phyloP scores from a whole-genome alignment of 2,329 filamentous ascomycete species.

The Alternaria sp. region DNA sequence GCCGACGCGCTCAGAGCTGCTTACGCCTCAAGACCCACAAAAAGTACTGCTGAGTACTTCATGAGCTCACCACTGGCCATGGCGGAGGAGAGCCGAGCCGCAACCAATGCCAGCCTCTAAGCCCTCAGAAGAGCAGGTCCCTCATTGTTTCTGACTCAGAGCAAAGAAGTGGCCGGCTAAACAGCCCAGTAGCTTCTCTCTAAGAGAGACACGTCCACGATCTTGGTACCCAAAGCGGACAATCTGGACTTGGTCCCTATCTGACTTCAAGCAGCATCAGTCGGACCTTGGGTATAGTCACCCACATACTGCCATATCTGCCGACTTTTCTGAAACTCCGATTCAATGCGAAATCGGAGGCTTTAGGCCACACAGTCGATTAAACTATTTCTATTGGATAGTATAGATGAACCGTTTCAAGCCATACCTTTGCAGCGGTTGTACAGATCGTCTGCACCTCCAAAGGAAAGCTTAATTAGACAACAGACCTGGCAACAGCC shows the following conservation, averaged over 20 bases:
- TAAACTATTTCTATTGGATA: background rate
- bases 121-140: background rate
- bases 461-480: background rate
- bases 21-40: slow-evolving; percentile 2
- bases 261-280: background rate
- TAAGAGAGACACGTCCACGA: background rate
- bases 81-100: slow-evolving; percentile 1
- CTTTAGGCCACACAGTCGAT: background rate
- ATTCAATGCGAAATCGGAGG: background rate
- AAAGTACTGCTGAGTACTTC: background rate
- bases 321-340: background rate
- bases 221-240: background rate
- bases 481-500: background rate
- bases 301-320: background rate
- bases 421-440: background rate
- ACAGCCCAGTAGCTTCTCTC: background rate
- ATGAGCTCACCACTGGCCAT: background rate
- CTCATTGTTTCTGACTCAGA: background rate
- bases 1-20: background rate
- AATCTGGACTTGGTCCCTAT: background rate
- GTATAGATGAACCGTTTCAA: background rate
- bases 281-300: background rate
- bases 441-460: background rate
- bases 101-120: background rate
- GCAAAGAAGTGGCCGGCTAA: background rate